phyloP scores from a whole-genome alignment of 345 rosid genomes.

The Pugionium cornutum region DNA sequence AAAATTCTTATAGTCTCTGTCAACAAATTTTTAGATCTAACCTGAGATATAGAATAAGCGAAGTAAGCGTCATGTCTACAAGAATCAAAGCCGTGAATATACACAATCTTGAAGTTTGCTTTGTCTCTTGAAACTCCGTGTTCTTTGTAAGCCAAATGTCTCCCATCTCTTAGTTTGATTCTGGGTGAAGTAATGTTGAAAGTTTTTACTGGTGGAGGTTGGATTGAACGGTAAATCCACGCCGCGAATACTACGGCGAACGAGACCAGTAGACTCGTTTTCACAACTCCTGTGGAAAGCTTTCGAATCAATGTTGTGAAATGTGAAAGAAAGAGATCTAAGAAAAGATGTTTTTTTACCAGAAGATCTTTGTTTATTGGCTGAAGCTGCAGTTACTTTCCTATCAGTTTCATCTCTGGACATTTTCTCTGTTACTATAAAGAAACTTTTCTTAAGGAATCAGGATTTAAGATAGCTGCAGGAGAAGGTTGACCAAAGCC shows the following conservation, averaged over 20 bases:
- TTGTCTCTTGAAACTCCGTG: conserved; percentile 44
- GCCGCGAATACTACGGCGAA: conserved; percentile 40
- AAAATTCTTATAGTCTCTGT: background rate
- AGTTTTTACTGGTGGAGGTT: conserved; percentile 47
- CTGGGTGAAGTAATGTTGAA: conserved; percentile 50
- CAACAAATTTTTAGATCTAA: background rate
- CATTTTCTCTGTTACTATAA: no score
- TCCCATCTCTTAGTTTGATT: conserved; percentile 56
- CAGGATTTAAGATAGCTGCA: no score
- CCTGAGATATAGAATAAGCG: background rate
- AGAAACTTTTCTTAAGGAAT: no score
- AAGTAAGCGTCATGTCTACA: conserved; percentile 5
- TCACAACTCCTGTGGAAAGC: conserved; percentile 14
- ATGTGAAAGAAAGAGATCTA: background rate
- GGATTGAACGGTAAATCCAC: conserved; percentile 49
- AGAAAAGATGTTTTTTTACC: background rate
- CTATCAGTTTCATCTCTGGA: no score
- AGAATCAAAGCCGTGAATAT: conserved; percentile 50
- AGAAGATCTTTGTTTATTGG: background rate
- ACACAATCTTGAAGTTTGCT: conserved; percentile 49
- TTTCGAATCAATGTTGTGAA: background rate
- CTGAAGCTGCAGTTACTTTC: background rate
- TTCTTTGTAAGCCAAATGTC: conserved; percentile 61
- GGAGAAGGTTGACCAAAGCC: no score
- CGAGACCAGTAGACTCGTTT: conserved; percentile 31